Conservation (phyloP, 2,329 filamentous ascomycete species). For the Fusarium liriodendri region DNA sequence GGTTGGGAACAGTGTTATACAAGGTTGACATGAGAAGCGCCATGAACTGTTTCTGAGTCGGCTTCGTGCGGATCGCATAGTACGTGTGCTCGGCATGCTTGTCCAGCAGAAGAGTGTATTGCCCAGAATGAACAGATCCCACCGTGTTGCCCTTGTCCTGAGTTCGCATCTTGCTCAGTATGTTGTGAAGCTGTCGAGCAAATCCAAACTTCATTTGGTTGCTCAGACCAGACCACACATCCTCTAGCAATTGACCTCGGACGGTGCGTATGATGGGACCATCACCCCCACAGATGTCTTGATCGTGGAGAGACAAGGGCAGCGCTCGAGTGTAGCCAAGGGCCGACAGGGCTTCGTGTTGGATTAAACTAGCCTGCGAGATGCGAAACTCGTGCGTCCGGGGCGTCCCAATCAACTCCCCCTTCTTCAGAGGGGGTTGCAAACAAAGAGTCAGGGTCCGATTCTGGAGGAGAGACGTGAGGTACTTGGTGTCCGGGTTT, state of each 20-base stretch:
- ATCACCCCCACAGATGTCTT: constrained; percentile 1
- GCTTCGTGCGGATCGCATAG: constrained; percentile 40
- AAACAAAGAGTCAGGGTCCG: constrained; percentile 26
- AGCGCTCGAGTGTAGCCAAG: constrained; percentile 20
- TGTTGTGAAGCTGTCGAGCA: constrained; percentile 42
- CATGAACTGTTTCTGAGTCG: constrained; percentile 34
- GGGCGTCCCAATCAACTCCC: background rate
- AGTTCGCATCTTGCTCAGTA: constrained; percentile 40
- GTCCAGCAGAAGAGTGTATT: constrained; percentile 43
- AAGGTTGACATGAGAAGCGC: constrained; percentile 44
- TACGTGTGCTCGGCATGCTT: constrained; percentile 44
- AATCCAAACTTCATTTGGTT: constrained; percentile 38
- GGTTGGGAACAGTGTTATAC: constrained; percentile 38
- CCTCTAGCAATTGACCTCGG: constrained; percentile 44
- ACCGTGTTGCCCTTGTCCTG: background rate
- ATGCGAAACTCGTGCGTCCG: constrained; percentile 27
- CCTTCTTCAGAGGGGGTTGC: background rate
- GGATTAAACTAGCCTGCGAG: constrained; percentile 35
- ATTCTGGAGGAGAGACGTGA: constrained; percentile 29
- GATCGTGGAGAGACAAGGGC: constrained; percentile 18
- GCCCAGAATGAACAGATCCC: constrained; percentile 38
- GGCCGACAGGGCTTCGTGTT: constrained; percentile 27
- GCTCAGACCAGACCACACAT: constrained; percentile 41
- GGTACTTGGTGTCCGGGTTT: constrained; percentile 26
- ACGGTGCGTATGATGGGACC: constrained; percentile 19